These are phyloP conservation scores for Talaromyces albobiverticillius DNA, from an alignment of 2,329 filamentous ascomycete species.

Conservation along the genomic window DNA sequence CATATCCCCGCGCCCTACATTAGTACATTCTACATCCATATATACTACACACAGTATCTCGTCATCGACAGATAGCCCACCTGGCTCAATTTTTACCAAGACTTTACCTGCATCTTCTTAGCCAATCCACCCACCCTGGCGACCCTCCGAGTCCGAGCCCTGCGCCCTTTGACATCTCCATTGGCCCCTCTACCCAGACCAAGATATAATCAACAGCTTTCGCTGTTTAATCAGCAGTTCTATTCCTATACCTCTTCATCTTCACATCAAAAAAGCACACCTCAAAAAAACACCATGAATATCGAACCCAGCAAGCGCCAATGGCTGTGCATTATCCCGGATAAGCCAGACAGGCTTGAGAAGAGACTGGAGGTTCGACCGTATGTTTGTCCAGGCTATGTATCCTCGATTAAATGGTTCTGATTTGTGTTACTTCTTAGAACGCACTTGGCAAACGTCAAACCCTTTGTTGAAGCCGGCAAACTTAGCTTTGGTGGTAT, in stretches of 20 bases:
- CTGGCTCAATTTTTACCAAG: too few relatives aligned
- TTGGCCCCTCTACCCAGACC: not conserved
- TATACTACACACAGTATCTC: too few relatives aligned
- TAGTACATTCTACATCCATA: too few relatives aligned
- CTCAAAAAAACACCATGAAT: not conserved
- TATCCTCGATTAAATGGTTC: not conserved
- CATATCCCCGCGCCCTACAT: too few relatives aligned
- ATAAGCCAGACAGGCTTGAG: conserved; percentile 58
- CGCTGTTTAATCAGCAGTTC: not conserved
- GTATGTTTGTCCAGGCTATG: conserved; percentile 23
- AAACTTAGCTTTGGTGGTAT: conserved; percentile 64
- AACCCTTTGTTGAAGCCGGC: conserved; percentile 53
- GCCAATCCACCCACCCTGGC: conserved; percentile 3
- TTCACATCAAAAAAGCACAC: too few relatives aligned
- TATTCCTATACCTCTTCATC: not conserved
- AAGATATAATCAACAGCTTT: not conserved
- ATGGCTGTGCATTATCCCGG: conserved; percentile 68
- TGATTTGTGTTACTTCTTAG: conserved; percentile 23
- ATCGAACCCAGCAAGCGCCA: conserved; percentile 48
- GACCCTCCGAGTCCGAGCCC: conserved; percentile 9
- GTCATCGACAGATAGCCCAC: too few relatives aligned
- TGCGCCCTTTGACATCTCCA: not conserved
- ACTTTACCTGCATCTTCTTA: too few relatives aligned
- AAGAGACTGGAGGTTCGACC: conserved; percentile 56
- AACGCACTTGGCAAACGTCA: conserved; percentile 58